Evolutionary conservation across 1,139 yeast genomes (phyloP).

Genomic region (Hyphopichia pseudoburtonii): DNA sequence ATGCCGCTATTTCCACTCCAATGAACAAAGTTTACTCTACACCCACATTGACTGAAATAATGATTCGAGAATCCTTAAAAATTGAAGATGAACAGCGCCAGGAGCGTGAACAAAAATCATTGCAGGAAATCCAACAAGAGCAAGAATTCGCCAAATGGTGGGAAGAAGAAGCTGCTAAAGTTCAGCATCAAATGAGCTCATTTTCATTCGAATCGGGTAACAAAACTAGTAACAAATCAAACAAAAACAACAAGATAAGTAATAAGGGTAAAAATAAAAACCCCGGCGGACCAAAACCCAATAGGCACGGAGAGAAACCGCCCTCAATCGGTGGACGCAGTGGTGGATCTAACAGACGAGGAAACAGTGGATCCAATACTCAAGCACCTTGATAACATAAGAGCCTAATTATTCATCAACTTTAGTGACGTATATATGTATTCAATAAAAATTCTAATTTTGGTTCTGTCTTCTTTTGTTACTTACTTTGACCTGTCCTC

Average conservation of each 20-base stretch:
- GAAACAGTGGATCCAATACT: no score
- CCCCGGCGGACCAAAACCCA: no score
- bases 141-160: conserved; percentile 84
- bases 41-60: conserved; percentile 36
- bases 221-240: conserved; percentile 1
- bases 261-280: no score
- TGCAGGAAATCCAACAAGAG: conserved; percentile 73
- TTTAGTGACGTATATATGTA: no score
- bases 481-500: no score
- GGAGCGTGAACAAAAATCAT: conserved; percentile 36
- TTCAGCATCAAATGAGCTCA: conserved; percentile 48
- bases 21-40: conserved; percentile 4
- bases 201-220: conserved; percentile 1
- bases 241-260: not conserved
- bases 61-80: conserved; percentile 49
- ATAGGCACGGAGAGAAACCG: no score
- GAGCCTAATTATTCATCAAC: no score
- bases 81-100: conserved; percentile 34
- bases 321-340: no score
- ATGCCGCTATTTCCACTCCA: not conserved
- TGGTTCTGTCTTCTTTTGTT: no score
- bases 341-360: no score
- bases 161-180: conserved; percentile 65
- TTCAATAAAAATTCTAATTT: no score
- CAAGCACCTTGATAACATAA: no score